Evolutionary conservation across 2,329 filamentous ascomycete species (phyloP).

Genomic region (Beauveria sp.): DNA sequence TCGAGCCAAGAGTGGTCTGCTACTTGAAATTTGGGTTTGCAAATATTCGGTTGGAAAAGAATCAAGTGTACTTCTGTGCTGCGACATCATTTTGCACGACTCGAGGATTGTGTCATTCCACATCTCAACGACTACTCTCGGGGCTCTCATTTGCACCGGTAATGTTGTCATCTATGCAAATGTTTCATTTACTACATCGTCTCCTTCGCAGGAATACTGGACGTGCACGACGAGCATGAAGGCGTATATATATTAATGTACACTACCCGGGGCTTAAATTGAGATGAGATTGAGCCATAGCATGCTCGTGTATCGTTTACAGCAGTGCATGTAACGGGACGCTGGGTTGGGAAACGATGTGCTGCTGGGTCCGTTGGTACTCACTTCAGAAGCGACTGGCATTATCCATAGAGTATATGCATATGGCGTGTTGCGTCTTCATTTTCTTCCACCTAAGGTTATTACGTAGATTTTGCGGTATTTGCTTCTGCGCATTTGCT

Average conservation of each 20-base stretch:
- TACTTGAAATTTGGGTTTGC: background rate
- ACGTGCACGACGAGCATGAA: background rate
- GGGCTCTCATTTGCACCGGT: background rate
- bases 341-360: background rate
- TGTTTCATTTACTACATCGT: background rate
- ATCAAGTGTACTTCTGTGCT: background rate
- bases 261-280: background rate
- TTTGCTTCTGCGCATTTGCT: too few relatives aligned
- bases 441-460: too few relatives aligned
- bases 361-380: background rate
- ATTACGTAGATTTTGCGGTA: too few relatives aligned
- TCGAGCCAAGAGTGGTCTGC: background rate
- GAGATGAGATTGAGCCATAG: background rate
- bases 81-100: background rate
- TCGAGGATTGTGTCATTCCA: background rate
- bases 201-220: background rate
- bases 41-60: background rate
- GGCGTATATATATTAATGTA: background rate
- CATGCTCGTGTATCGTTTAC: background rate
- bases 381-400: background rate
- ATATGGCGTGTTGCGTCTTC: too few relatives aligned
- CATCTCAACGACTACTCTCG: background rate
- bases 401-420: background rate
- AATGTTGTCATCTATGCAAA: background rate
- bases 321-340: background rate